phyloP scores from a whole-genome alignment of 1,139 yeast species.

The Blastobotrys persicus region DNA sequence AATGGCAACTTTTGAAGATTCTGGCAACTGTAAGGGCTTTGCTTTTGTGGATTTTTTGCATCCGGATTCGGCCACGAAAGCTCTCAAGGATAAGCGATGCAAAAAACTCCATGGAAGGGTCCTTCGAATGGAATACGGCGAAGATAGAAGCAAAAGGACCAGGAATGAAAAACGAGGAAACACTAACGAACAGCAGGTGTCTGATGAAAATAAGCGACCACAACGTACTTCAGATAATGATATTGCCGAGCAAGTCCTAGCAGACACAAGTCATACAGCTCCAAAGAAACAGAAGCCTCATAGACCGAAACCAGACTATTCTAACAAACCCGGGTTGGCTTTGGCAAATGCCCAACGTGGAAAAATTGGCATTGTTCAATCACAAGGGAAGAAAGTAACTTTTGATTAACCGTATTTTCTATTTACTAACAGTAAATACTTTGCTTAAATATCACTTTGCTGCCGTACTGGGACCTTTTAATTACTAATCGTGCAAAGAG shows the following conservation, averaged over 20 bases:
- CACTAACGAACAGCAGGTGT: neutral
- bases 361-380: conserved; percentile 82
- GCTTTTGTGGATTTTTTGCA: conserved; percentile 86
- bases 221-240: conserved; percentile 1
- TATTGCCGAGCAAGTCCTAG: neutral
- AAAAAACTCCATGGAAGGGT: conserved; percentile 69
- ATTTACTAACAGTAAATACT: too few relatives aligned
- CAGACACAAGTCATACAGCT: neutral
- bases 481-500: neutral
- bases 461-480: too few relatives aligned
- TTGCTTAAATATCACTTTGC: neutral
- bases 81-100: conserved; percentile 70
- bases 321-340: conserved; percentile 72
- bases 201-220: neutral
- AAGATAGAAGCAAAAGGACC: conserved; percentile 82
- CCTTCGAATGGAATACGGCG: conserved; percentile 88
- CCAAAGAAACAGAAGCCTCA: conserved; percentile 22
- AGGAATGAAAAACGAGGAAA: conserved; percentile 33
- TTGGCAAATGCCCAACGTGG: conserved; percentile 88
- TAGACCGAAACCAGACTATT: conserved; percentile 45
- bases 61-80: conserved; percentile 77
- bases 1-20: conserved; percentile 96
- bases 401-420: conserved; percentile 43
- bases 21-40: conserved; percentile 96
- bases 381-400: conserved; percentile 83